Evolutionary conservation across 768 basidiomycete genomes (phyloP).

Genomic region (Russula ochroleuca): DNA sequence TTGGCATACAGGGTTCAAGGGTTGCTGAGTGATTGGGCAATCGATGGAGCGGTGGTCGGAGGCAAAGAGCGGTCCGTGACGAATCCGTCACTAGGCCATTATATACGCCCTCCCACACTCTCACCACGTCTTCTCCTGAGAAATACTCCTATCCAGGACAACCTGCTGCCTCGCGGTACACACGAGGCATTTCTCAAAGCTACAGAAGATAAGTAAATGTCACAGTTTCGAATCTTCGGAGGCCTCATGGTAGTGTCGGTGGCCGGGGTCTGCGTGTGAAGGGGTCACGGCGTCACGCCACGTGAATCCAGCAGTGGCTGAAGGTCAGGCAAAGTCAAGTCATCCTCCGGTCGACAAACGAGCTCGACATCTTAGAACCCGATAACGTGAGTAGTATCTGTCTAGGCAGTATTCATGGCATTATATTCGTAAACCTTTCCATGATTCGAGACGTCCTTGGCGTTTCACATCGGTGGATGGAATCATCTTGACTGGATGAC

Average conservation of each 20-base stretch:
- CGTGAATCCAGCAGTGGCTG: background rate
- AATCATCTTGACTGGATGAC: conserved; percentile 13
- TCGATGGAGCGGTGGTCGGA: conserved; percentile 28
- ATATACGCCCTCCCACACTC: conserved; percentile 18
- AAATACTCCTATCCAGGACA: conserved; percentile 1
- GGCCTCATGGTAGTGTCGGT: background rate
- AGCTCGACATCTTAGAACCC: conserved; percentile 10
- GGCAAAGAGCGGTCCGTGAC: conserved; percentile 16
- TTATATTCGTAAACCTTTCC: background rate
- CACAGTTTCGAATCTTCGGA: background rate
- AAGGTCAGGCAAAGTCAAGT: background rate
- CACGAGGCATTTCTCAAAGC: conserved; percentile 1
- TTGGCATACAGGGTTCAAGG: conserved; percentile 7
- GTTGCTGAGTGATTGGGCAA: conserved; percentile 6
- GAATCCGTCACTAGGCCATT: conserved; percentile 4
- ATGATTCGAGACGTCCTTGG: background rate
- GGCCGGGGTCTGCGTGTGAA: background rate
- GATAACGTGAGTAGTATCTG: conserved; percentile 17
- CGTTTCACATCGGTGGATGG: conserved; percentile 19
- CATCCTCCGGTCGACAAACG: background rate
- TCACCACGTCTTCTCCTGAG: background rate
- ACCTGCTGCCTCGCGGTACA: background rate
- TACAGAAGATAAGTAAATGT: background rate
- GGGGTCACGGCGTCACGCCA: background rate
- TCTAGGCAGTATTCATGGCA: background rate